Conservation (phyloP, 2,329 filamentous ascomycete genomes). For the Talaromyces marneffei region DNA sequence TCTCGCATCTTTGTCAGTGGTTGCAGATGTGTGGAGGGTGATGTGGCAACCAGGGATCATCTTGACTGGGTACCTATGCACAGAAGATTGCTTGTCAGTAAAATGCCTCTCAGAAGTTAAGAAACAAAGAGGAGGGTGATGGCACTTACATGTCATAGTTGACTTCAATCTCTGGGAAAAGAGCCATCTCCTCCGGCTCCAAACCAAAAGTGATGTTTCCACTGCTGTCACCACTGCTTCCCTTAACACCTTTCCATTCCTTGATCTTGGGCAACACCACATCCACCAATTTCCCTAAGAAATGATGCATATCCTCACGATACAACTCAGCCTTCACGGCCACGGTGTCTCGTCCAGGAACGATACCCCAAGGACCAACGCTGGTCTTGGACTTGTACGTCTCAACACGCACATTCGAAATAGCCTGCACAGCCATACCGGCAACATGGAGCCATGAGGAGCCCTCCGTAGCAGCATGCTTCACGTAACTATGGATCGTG, state of each 20-base stretch:
- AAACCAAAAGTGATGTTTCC: conserved; percentile 86
- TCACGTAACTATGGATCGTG: conserved; percentile 70
- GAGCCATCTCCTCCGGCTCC: conserved; percentile 64
- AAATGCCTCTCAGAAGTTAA: background rate
- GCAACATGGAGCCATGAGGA: conserved; percentile 73
- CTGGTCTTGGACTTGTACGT: conserved; percentile 65
- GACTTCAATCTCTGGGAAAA: conserved; percentile 90
- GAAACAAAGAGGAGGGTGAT: background rate
- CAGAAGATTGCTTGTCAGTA: background rate
- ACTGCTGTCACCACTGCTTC: conserved; percentile 73
- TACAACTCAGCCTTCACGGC: conserved; percentile 71
- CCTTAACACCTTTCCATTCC: conserved; percentile 81
- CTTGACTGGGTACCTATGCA: conserved; percentile 54
- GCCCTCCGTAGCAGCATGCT: conserved; percentile 62
- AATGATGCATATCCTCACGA: conserved; percentile 80
- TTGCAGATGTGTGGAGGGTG: conserved; percentile 76
- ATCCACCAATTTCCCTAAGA: conserved; percentile 83
- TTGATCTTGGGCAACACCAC: conserved; percentile 92
- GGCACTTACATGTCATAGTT: conserved; percentile 82
- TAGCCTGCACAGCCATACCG: conserved; percentile 75
- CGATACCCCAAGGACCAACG: conserved; percentile 70
- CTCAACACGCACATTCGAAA: conserved; percentile 68
- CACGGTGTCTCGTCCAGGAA: conserved; percentile 60
- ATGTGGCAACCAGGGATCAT: conserved; percentile 85
- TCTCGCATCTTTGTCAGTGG: conserved; percentile 76